Percentiles rank a stretch among this genome's conserved stretches.
These are phyloP conservation scores for Hymenoscyphus salicellus DNA, from an alignment of 2,329 filamentous ascomycete genomes.

Conservation along the genomic window DNA sequence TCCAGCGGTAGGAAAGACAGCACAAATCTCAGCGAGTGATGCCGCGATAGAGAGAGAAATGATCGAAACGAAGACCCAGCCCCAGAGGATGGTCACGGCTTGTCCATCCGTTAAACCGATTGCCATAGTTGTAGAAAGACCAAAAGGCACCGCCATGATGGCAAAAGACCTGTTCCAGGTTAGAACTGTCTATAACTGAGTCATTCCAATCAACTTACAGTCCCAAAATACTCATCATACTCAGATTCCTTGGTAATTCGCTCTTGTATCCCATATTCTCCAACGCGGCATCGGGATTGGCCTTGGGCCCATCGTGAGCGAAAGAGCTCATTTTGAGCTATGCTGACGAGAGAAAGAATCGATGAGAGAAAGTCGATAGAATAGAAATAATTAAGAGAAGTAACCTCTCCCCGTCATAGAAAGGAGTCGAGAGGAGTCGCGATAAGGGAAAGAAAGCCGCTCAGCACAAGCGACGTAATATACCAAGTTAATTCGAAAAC, in stretches of 20 bases:
- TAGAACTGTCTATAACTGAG: constrained; percentile 21
- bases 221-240: constrained; percentile 68
- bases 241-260: constrained; percentile 63
- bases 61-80: constrained; percentile 64
- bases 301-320: constrained; percentile 19
- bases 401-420: neutral
- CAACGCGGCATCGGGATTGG: constrained; percentile 21
- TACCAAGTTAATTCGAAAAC: neutral
- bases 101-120: constrained; percentile 68
- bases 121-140: constrained; percentile 63
- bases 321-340: constrained; percentile 6
- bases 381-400: neutral
- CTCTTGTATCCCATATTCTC: constrained; percentile 59
- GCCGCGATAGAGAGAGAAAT: constrained; percentile 63
- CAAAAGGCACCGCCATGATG: constrained; percentile 60
- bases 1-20: constrained; percentile 65
- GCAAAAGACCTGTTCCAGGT: constrained; percentile 57
- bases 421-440: neutral
- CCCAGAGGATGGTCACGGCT: constrained; percentile 66
- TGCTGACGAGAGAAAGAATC: neutral
- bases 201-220: constrained; percentile 27
- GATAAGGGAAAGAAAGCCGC: too few species aligned
- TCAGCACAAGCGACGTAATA: neutral
- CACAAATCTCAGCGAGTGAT: constrained; percentile 66
- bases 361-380: neutral